A percentile compares a stretch with the other conserved stretches of the same genome.
These are phyloP conservation scores for Cornus florida DNA, from an alignment of 148 eudicot genomes.

Conservation along the genomic window DNA sequence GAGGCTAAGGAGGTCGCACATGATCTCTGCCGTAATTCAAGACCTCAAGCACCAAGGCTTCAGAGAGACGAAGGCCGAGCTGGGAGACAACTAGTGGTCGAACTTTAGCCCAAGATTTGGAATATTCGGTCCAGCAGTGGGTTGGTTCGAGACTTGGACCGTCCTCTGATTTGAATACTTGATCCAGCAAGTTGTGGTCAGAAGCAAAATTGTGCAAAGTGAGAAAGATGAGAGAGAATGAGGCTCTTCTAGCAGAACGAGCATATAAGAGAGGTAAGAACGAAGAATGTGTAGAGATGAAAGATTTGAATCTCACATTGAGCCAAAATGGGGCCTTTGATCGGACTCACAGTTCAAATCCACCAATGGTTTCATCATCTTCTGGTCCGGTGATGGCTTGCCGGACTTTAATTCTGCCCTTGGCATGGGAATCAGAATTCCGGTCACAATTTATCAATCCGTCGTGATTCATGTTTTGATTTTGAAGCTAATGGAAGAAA, in stretches of 20 bases:
- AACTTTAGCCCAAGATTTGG: slow-evolving; percentile 23
- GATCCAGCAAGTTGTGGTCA: background rate
- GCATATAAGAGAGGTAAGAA: slow-evolving; percentile 7
- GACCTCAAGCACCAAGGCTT: slow-evolving; percentile 47
- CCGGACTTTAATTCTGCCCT: slow-evolving; percentile 20
- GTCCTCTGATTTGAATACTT: slow-evolving; percentile 18
- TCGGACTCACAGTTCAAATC: background rate
- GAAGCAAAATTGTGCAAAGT: slow-evolving; percentile 18
- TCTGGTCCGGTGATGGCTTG: background rate
- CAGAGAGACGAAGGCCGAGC: slow-evolving; percentile 37
- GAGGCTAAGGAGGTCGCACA: slow-evolving; percentile 11
- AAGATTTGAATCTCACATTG: background rate
- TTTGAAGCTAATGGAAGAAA: background rate
- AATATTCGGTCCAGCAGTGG: slow-evolving; percentile 44
- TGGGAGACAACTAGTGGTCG: slow-evolving; percentile 20
- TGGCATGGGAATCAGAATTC: slow-evolving; percentile 13
- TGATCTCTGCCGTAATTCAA: slow-evolving; percentile 39
- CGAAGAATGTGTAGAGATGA: background rate
- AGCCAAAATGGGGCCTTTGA: background rate
- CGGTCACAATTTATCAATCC: background rate
- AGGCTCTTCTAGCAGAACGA: background rate
- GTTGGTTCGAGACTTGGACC: slow-evolving; percentile 43
- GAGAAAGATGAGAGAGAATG: slow-evolving; percentile 30
- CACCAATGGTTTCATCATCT: background rate
- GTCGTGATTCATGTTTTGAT: background rate